Base-by-base conservation (phyloP, 1,139 yeast species). In the Scheffersomyces illinoinensis region DNA sequence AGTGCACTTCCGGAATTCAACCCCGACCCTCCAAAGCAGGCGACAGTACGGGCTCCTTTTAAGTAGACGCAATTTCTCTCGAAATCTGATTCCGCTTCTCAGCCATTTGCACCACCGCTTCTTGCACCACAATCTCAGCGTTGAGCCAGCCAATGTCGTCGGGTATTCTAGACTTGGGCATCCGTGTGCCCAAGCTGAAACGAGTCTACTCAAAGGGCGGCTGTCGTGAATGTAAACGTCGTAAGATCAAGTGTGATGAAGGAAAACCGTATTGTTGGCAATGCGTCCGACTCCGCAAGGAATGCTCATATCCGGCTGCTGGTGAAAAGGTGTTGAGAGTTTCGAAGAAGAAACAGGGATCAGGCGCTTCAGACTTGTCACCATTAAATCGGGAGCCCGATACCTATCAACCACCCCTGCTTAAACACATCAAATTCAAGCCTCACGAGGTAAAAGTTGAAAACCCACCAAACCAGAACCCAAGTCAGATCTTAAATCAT, bases 161-260 rank as follows among this genome's bases (percentile, higher is more conserved):
- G 49, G 62, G 61, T 47, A 62, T 64, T 14, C 56, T 65, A 26
- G 66, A 65, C 58, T 59, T 65, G 47, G 63, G 64, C 20, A 53
- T 58, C 50, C 19, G 56, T 26, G 52, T 57, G 48, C 58, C 60
- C 57, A 59, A 56, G 52, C 57, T 49, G 59, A 64, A 64, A 53
- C 65, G 68, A 14, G 71, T 66, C 59, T 70, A 70, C 59, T 64
- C 66, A 63, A 70, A 69, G 55, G 70, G 67, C 14, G 74, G 74
- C 20, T 71, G 74, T 60, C 66, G 68, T n/a, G 74, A 71, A 61
- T 71, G 74, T 63, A 71, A 71, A 54, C 66, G 74, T 18, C 66
- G 74, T 24, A 71, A 71, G 54, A 71, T 71, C 63, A 71, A 71
- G 56, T 71, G 74, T 54, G 71, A 69, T 56, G 74, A 71, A 54